Conservation (phyloP, 148 eudicot species). For the Selenicereus undatus region DNA sequence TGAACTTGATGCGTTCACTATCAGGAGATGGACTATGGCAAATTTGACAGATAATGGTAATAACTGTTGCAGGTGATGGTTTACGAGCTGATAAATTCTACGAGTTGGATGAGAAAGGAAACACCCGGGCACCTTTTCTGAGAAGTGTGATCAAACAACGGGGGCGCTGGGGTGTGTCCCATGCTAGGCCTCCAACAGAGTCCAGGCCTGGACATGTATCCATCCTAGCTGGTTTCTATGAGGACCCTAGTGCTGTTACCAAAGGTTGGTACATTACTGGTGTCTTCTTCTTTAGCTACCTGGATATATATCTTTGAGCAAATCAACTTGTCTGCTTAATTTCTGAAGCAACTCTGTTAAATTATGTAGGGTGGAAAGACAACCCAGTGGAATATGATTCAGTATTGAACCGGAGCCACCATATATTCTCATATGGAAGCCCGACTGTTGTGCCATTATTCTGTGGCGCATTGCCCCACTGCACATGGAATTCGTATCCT, state of each 20-base stretch:
- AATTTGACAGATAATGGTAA: neutral
- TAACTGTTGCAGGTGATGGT: conserved; percentile 79
- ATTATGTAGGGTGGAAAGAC: conserved; percentile 87
- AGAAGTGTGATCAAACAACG: conserved; percentile 74
- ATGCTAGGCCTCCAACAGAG: conserved; percentile 99
- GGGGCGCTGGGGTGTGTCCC: conserved; percentile 99
- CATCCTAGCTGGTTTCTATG: conserved; percentile 95
- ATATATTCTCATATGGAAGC: conserved; percentile 87
- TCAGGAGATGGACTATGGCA: neutral
- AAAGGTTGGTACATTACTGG: conserved; percentile 50
- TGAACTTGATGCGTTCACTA: neutral
- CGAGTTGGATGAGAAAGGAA: conserved; percentile 82
- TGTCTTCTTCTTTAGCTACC: neutral
- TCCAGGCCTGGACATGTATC: conserved; percentile 99
- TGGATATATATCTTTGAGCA: neutral
- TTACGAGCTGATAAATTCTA: conserved; percentile 92
- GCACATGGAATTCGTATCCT: conserved; percentile 91
- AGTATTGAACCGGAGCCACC: conserved; percentile 83
- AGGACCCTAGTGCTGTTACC: conserved; percentile 98
- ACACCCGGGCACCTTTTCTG: conserved; percentile 82
- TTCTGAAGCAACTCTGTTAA: conserved; percentile 1
- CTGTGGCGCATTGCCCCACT: conserved; percentile 78
- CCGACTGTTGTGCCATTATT: conserved; percentile 96
- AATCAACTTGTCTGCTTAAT: neutral
- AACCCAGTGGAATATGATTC: conserved; percentile 99